phyloP scores from a whole-genome alignment of 768 basidiomycete species.

The Dentipellis sp. region DNA sequence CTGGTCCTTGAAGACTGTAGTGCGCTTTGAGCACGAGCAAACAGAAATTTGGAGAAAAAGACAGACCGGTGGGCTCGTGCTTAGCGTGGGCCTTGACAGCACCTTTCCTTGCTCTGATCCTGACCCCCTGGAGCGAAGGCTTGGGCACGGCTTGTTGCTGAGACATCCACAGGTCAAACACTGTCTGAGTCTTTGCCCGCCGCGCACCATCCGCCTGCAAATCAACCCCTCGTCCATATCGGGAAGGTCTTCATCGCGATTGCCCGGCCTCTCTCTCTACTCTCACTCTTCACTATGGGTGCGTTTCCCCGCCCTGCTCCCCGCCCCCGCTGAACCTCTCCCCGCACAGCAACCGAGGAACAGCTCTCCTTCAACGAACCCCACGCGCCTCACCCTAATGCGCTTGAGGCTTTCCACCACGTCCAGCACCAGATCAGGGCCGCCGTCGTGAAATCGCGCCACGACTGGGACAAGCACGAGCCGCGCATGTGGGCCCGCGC shows the following conservation, averaged over 20 bases:
- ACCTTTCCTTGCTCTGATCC: constrained; percentile 89
- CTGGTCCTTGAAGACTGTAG: constrained; percentile 83
- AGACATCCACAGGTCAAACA: constrained; percentile 75
- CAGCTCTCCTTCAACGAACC: constrained; percentile 45
- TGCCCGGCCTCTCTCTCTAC: neutral
- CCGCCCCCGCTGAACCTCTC: too few relatives aligned
- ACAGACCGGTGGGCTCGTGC: constrained; percentile 75
- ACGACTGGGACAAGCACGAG: constrained; percentile 64
- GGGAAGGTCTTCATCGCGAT: neutral
- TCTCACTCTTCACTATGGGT: neutral
- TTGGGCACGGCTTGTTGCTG: constrained; percentile 75
- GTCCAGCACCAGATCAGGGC: constrained; percentile 48
- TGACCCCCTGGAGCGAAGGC: constrained; percentile 88
- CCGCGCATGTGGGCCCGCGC: constrained; percentile 66
- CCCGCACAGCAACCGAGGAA: constrained; percentile 44
- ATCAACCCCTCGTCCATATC: neutral
- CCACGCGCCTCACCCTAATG: constrained; percentile 50
- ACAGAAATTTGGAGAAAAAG: constrained; percentile 2
- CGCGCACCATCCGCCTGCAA: neutral
- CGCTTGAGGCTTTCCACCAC: constrained; percentile 55
- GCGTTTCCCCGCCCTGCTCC: neutral
- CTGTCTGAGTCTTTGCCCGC: constrained; percentile 7
- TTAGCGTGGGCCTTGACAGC: constrained; percentile 88
- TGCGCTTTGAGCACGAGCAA: constrained; percentile 2
- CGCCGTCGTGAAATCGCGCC: constrained; percentile 60